Evolutionary conservation across 2,329 filamentous ascomycete genomes (phyloP), one percentile per base, ranked within the genome.

Genomic region (Drechslerella stenobrocha): DNA sequence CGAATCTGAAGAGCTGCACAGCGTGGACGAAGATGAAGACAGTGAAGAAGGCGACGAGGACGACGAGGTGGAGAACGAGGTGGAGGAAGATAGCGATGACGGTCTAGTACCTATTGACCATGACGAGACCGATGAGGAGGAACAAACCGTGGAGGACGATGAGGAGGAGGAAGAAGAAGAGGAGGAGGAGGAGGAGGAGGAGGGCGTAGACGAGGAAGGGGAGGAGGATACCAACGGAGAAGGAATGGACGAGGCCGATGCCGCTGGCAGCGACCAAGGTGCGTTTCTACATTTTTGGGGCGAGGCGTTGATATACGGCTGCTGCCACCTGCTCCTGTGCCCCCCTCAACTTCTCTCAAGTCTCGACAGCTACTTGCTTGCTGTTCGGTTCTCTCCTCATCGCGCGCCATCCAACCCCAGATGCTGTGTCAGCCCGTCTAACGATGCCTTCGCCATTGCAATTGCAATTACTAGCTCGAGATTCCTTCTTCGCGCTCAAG

Each of bases 401-500:
- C n/a, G 8, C 4, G 26, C 34, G 34, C 3, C 48, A 42, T 30
- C 5, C 23, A 18, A 15, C 32, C 47, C 28, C 11, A 30, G 11
- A 30, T 30, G 28, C 11, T 11, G 5, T 30, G 5, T 5, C 11
- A 30, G 28, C 28, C 11, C 11, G 11, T 11, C 28, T 30, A 50
- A 46, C 28, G 3, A 67, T 67, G 55, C n/a, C 11, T 26, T n/a
- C 26, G 24, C 5, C n/a, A n/a, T n/a, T n/a, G n/a, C n/a, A n/a
- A n/a, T n/a, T n/a, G n/a, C n/a, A n/a, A n/a, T n/a, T n/a, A n/a
- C n/a, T 26, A 60, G 48, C 44, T 34, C 50, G 40, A 13, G 48
- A 55, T 6, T 60, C 63, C 28, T 50, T 71, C n/a, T 57, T 55
- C 15, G 80, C 85, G 42, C 79, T 92, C 69, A 91, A 90, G 75